Base-by-base conservation (phyloP, 2,329 filamentous ascomycete species). In the Trichoderma brevicompactum region DNA sequence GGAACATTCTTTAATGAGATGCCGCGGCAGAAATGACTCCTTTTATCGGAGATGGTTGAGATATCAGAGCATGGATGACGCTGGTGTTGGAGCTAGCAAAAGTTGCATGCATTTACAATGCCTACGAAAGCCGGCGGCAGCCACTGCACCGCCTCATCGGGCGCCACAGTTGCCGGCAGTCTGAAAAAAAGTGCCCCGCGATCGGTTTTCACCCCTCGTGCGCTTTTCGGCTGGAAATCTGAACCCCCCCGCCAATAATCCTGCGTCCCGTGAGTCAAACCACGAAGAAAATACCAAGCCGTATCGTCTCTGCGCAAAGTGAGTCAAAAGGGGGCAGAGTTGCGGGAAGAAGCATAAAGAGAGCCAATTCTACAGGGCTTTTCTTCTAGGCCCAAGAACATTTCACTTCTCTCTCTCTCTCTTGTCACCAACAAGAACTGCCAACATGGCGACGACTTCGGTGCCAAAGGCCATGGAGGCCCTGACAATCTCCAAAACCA, bases 401-500 rank as follows among this genome's bases (percentile, higher is more conserved):
- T 23, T 46, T 43, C 28, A 7, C 12, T 40, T 17, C 54, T 44
- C 8, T n/a, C 28, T 53, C 59, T 56, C n/a, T 28, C 41, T 49
- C 54, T 56, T 43, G 36, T 40, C n/a, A 13, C 38, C 43, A 17
- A 34, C 36, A 36, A 17, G 38, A 32, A 48, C n/a, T 52, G 63
- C 70, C 52, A 72, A 65, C 38, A 84, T 84, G 83, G 81, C 81
- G 69, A 72, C 75, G 68, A 74, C 72, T 58, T 68, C 77, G 41
- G 76, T 79, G 65, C 74, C 80, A 71, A 78, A 83, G 74, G 82
- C 82, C 74, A 78, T 85, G 76, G 83, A 84, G 74, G 77, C 75
- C 68, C 77, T 84, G 65, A 77, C 79, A 66, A 79, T 85, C 70
- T 86, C 83, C 75, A 86, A 86, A 75, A 86, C 83, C 65, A 87